These are phyloP conservation scores for Rhynchosporium secalis DNA, from an alignment of 2,329 filamentous ascomycete species.

Conservation along the genomic window DNA sequence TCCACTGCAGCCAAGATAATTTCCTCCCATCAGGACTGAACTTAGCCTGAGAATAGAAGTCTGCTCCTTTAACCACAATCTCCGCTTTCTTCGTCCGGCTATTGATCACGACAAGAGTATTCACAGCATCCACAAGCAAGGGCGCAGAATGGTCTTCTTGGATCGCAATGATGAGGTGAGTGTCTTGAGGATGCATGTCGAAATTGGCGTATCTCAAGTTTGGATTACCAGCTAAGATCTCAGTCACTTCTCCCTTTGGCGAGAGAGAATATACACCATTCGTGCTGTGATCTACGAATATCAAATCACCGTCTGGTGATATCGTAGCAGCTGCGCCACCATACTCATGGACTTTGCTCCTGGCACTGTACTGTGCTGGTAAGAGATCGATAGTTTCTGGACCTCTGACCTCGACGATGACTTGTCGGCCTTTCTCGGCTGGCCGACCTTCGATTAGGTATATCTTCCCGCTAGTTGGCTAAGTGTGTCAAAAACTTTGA, in stretches of 20 bases:
- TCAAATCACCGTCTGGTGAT: constrained; percentile 43
- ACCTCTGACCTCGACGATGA: constrained; percentile 46
- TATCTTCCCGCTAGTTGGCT: constrained; percentile 36
- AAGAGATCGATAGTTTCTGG: constrained; percentile 45
- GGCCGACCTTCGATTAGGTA: constrained; percentile 42
- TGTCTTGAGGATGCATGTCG: constrained; percentile 42
- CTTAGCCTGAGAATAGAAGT: constrained; percentile 54
- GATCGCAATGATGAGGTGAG: constrained; percentile 50
- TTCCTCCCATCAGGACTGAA: constrained; percentile 49
- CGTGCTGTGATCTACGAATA: constrained; percentile 49
- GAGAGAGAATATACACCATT: constrained; percentile 47
- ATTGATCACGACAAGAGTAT: constrained; percentile 39
- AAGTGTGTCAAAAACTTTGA: constrained; percentile 11
- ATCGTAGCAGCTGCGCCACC: constrained; percentile 50
- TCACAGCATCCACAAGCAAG: constrained; percentile 28
- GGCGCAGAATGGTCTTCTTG: constrained; percentile 50
- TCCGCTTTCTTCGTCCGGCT: constrained; percentile 39
- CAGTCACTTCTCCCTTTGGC: constrained; percentile 41
- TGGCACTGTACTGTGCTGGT: constrained; percentile 46
- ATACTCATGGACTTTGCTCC: constrained; percentile 53
- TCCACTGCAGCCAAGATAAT: constrained; percentile 56
- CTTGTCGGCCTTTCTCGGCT: constrained; percentile 44
- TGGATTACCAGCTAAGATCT: constrained; percentile 38
- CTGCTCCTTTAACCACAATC: constrained; percentile 46
- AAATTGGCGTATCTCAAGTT: constrained; percentile 50